These are phyloP conservation scores for Psilocybe cyanescens DNA, from an alignment of 768 basidiomycete species.

Conservation along the genomic window DNA sequence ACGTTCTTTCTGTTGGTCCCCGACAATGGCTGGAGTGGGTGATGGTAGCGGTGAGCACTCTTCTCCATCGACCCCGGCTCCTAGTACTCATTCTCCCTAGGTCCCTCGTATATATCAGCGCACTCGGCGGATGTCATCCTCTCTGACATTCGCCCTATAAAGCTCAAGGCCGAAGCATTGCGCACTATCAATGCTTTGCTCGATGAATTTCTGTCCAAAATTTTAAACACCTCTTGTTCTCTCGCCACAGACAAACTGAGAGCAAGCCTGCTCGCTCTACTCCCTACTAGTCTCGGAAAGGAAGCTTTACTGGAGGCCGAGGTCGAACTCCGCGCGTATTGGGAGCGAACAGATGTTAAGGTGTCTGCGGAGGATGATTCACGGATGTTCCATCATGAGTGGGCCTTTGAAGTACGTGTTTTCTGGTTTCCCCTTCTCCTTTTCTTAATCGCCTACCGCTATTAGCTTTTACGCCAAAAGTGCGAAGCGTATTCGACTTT, in stretches of 20 bases:
- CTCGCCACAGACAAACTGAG: constrained; percentile 77
- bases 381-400: constrained; percentile 69
- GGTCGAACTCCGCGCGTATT: constrained; percentile 88
- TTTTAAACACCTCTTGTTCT: constrained; percentile 68
- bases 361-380: constrained; percentile 50
- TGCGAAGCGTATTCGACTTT: constrained; percentile 89
- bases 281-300: constrained; percentile 86
- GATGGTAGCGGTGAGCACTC: constrained; percentile 43
- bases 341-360: constrained; percentile 65
- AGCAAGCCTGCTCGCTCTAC: constrained; percentile 66
- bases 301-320: constrained; percentile 93
- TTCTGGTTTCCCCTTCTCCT: constrained; percentile 7
- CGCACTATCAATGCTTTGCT: constrained; percentile 77
- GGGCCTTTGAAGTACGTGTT: constrained; percentile 69
- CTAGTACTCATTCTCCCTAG: constrained; percentile 29
- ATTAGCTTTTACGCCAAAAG: constrained; percentile 81
- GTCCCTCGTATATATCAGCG: constrained; percentile 79
- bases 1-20: constrained; percentile 27
- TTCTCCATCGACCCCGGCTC: constrained; percentile 8
- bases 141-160: constrained; percentile 91
- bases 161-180: constrained; percentile 79
- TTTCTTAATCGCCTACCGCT: constrained; percentile 16
- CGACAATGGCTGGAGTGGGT: constrained; percentile 48
- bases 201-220: constrained; percentile 81
- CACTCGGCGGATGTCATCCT: constrained; percentile 91